Base-by-base conservation (phyloP, 495 filamentous ascomycete genomes). In the Penicillium riverlandense region DNA sequence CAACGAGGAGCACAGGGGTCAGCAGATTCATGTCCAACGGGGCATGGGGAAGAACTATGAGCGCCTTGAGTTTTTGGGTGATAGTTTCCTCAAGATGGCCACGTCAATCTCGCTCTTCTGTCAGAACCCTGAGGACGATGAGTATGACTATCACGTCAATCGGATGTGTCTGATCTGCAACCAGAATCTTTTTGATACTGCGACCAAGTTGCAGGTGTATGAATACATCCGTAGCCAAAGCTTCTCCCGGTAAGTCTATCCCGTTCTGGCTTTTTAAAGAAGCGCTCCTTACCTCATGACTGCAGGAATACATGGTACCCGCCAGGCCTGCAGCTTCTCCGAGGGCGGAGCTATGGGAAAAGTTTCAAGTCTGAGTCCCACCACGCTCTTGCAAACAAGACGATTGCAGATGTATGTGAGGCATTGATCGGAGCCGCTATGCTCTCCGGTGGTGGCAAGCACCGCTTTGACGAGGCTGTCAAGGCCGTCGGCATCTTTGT, bases 21-120 rank as follows among this genome's bases (percentile, higher is more conserved):
- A 84, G 45, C 78, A 86, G 45, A 65, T 92, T 34, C 86, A 91
- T 49, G 72, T 88, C 15, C 86, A 88, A 52, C 67, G 77, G 45
- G 92, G 92, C 27, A 98, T 96, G 92, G 92, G 91, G 9, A 88
- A 83, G 43, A 96, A 97, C 51, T 98, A 98, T 54, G 92, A 98
- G 63, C 79, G 92, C 22, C 79, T 97, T 1, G 92, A 98, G 46
- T 94, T 97, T 50, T 71, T 97, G 11, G 92, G 92, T 0, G 92
- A 98, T 61, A 85, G 83, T 39, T 96, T 96, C 59, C 74, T 98
- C 35, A 98, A 98, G 69, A 89, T 95, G 83, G 87, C 86, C 32
- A 97, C 92, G 8, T 88, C 91, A 0, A 88, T 98, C 14, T 75
- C 88, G 14, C 69, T 94, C 6, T 97, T 83, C 54, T 79, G 78